These are phyloP conservation scores for Leccinum fibrillosum DNA, from an alignment of 768 basidiomycete species.

Conservation along the genomic window DNA sequence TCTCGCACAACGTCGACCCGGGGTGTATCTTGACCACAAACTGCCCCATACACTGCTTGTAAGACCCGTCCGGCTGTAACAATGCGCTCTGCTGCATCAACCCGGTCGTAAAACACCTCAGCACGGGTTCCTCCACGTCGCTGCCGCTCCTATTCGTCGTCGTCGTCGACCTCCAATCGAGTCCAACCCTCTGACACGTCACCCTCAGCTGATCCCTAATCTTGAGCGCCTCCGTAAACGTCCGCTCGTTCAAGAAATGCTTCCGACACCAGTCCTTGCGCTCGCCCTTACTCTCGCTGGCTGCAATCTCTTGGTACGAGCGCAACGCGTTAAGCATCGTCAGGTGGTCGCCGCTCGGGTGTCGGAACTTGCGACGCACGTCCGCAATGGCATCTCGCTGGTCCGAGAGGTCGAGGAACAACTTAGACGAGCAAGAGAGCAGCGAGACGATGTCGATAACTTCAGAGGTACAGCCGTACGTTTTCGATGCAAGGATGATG, in stretches of 20 bases:
- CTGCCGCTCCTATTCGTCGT: conserved; percentile 33
- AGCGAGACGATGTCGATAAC: conserved; percentile 84
- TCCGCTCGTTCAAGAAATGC: conserved; percentile 80
- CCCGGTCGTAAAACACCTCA: conserved; percentile 42
- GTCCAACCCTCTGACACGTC: conserved; percentile 55
- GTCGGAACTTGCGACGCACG: conserved; percentile 74
- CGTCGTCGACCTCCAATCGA: conserved; percentile 56
- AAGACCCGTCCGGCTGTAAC: conserved; percentile 80
- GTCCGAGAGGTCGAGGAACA: conserved; percentile 76
- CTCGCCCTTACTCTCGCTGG: conserved; percentile 42
- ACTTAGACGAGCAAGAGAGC: conserved; percentile 73
- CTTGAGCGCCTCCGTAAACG: conserved; percentile 71
- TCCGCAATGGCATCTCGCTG: conserved; percentile 70
- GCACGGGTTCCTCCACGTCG: conserved; percentile 63
- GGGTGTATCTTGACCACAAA: conserved; percentile 90
- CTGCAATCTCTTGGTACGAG: conserved; percentile 71
- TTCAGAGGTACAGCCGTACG: conserved; percentile 69
- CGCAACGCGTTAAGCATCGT: conserved; percentile 84
- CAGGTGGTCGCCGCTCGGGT: conserved; percentile 87
- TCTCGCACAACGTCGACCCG: conserved; percentile 74
- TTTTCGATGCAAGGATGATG: conserved; percentile 73
- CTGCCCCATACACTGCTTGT: conserved; percentile 77
- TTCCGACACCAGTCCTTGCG: conserved; percentile 78
- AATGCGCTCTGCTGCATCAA: conserved; percentile 63
- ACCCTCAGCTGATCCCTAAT: conserved; percentile 77